Base-by-base conservation (phyloP, 176 grass and related monocot genomes). In the Miscanthus lutarioriparius region DNA sequence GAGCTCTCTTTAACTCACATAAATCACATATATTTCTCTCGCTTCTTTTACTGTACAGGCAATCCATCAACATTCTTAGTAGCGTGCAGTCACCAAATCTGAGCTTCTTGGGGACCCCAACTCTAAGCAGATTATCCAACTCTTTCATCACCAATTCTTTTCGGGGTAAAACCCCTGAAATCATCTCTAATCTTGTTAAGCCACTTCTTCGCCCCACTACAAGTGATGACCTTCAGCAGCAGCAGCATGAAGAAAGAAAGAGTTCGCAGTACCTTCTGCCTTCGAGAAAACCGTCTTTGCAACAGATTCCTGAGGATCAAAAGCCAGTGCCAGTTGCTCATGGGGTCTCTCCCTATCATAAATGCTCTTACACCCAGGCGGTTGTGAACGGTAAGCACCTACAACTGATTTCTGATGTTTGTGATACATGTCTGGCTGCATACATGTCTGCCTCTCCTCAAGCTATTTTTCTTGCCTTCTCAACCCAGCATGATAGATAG, bases 21-120 rank as follows among this genome's bases (percentile, higher is more conserved):
- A 14, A 22, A 37, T 37, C 75, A 85, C 64, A 68, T 45, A 8
- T 44, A 44, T 53, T 13, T 70, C 44, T 35, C 40, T 62, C 0
- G 8, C 33, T 44, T 25, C 14, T 82, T 44, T 79, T 67, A 12
- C 1, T 65, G 63, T 32, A 77, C 90, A 98, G 95, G 91, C 92
- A 98, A 79, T 98, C 92, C 7, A 98, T 98, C 10, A 89, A 98
- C 91, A 98, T 93, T 67, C 86, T 90, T 33, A 91, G 86, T 41
- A 90, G 87, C 59, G 84, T 97, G 64, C 89, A 91, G 15, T 85
- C 95, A 1, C 95, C 95, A 35, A 92, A 76, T 20, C 89, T 94
- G 32, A 88, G 92, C 41, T 94, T 94, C 81, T 77, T 94, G 62
- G 95, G 90, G 19, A 92, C 92, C 9, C 87, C 95, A 12, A 97